Base-by-base conservation (phyloP, 1,139 yeast genomes). In the Ashbya aceris region DNA sequence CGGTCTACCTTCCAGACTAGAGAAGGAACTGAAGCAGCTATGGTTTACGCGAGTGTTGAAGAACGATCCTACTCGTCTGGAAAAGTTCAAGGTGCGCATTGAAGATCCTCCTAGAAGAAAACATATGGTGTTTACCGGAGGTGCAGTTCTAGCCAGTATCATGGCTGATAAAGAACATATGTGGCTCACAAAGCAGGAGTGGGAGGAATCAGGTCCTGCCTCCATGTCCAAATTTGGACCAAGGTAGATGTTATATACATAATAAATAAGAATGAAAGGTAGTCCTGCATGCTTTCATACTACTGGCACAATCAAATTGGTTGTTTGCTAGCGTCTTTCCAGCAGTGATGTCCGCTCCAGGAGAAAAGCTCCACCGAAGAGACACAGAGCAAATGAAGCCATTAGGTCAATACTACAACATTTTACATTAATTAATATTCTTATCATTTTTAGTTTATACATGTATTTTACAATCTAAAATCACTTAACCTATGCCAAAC, bases 31-130 rank as follows among this genome's bases (percentile, higher is more conserved):
- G 63, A 91, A 91, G 66, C 99, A 91, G 63, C 77, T 87, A 53
- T 93, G 98, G 98, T 78, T 85, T 50, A 79, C 94, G 4, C 77
- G 79, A 56, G 96, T 91, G 12, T 75, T 91, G 49, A 79, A 82
- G 53, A 91, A 89, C 39, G 95, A 91, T 66, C 81, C 96, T 32
- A 62, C 87, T 13, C 76, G 97, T 61, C 72, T 91, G 53, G 84
- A 79, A 51, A 89, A 89, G 64, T 91, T 91, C 67, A 91, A 91
- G 67, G 96, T 93, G 37, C 80, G 94, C 66, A 91, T 91, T 58
- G 98, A 91, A 65, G 98, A 91, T 62, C 98, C 98, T 38, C 99
- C 99, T 54, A 80, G 97, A 71, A 85, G 99, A 73, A 83, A 91
- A 64, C 96, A 93, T 65, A 91, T 91, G 96, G 99, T 91, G 35